Evolutionary conservation across 176 grass and related monocot genomes (phyloP).

Genomic region (Oryza glaberrima): DNA sequence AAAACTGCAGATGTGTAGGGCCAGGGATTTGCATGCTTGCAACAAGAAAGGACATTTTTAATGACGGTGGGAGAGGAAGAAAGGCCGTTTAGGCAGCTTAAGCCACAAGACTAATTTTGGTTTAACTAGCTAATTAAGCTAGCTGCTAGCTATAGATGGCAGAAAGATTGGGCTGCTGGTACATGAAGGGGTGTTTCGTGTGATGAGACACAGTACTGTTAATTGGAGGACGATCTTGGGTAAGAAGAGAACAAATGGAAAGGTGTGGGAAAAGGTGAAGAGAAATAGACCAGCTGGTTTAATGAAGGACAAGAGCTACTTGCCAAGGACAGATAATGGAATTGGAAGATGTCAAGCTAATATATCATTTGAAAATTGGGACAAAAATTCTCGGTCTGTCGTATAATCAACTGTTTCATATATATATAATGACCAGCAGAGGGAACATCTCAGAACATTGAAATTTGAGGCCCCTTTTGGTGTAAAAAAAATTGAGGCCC

Average conservation of each 20-base stretch:
- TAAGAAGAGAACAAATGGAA: not conserved
- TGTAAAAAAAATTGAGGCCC: no score
- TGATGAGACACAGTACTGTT: not conserved
- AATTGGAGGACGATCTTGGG: not conserved
- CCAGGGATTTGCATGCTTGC: conserved; percentile 31
- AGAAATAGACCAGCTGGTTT: not conserved
- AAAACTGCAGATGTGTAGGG: conserved; percentile 9
- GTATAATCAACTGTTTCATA: not conserved
- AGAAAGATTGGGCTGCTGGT: conserved; percentile 27
- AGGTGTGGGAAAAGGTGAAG: not conserved
- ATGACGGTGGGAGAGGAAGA: conserved; percentile 41
- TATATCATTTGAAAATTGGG: not conserved
- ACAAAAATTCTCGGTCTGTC: not conserved
- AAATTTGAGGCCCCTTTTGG: not conserved
- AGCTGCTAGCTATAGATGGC: not conserved
- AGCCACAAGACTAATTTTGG: conserved; percentile 39
- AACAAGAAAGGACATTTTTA: conserved; percentile 42
- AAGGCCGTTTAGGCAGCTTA: conserved; percentile 30
- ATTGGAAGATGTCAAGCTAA: not conserved
- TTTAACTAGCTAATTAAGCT: conserved; percentile 19
- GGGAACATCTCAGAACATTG: not conserved
- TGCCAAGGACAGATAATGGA: not conserved
- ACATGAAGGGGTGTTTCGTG: conserved; percentile 44
- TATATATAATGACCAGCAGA: not conserved
- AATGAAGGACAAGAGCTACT: not conserved